A percentile compares a stretch with the other conserved stretches of the same genome.
Conservation (phyloP, 352 stramenopile species). For the Pythium angustatum region DNA sequence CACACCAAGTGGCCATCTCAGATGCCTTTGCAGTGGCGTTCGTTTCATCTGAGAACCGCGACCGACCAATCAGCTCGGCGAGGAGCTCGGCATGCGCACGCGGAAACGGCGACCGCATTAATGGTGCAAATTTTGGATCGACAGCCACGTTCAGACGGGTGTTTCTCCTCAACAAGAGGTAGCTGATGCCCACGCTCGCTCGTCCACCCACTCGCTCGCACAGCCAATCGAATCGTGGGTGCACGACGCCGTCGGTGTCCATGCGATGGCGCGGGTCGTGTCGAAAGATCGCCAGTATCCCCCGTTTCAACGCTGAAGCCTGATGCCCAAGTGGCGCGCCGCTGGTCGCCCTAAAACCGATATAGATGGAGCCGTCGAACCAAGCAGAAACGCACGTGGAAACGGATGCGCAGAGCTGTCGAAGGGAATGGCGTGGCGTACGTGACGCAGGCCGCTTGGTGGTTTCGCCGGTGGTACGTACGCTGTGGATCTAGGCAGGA, state of each 20-base stretch:
- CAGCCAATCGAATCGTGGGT: neutral
- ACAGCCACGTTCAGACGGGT: too few species aligned
- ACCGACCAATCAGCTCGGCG: conserved; percentile 1
- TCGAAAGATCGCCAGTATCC: neutral
- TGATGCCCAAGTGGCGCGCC: neutral
- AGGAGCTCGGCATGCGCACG: too few species aligned
- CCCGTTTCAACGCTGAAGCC: neutral
- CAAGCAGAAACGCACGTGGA: neutral
- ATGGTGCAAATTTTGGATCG: too few species aligned
- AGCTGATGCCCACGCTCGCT: neutral
- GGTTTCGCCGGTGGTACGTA: neutral
- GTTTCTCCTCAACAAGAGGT: too few species aligned
- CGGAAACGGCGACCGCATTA: too few species aligned
- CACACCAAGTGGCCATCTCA: neutral
- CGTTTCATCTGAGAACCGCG: conserved; percentile 12
- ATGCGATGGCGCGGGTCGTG: neutral
- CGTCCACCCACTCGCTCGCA: neutral
- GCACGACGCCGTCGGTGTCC: neutral
- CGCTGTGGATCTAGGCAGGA: neutral
- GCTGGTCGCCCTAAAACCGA: neutral
- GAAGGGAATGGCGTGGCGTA: neutral
- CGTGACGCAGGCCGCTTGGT: neutral
- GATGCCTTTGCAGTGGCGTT: neutral
- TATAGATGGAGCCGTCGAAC: neutral
- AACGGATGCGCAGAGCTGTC: neutral